Evolutionary conservation across 176 grass and related monocot species (phyloP), one percentile per base, ranked within the genome.

Genomic region (Raddia distichophylla): DNA sequence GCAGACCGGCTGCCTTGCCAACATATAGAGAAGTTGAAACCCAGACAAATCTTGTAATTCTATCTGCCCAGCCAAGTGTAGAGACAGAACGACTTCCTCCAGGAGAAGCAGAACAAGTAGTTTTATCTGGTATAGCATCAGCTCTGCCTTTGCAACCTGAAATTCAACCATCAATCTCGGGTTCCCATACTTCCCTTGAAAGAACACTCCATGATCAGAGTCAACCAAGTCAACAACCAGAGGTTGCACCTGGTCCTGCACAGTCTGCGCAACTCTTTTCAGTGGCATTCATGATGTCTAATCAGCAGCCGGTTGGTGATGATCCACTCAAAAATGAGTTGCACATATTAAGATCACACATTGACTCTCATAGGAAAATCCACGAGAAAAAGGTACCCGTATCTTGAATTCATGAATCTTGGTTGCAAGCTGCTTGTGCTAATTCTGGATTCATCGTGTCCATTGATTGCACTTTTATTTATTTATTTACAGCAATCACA

Each of bases 291-390:
- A 71, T 89, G 56, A 67, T 94, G 80, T 88, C 80, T 60, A 77
- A 80, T 82, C 77, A 89, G 22, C 78, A 79, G 87, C 86, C 68
- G 37, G 64, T 89, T 77, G 77, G 88, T 43, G 50, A 54, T 57
- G 92, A 91, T 73, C 92, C 92, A 65, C 63, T 94, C 44, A 94
- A 85, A 87, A 91, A 94, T 87, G 92, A 94, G 71, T 46, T 94
- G 76, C 78, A 83, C 65, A 89, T 74, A 58, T 88, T 97, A 83
- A 84, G 60, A 42, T 48, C 80, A 35, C 57, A 83, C 58, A 77
- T 83, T 55, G 90, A 92, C 51, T 68, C 58, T n/a, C 66, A 86
- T 47, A 70, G 79, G 72, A 90, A 88, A 87, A 68, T 76, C 51
- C 79, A 95, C 65, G 90, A 93, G 80, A 68, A 86, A 19, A 95